Base-by-base conservation (phyloP, 2,329 filamentous ascomycete species). In the Verticillium tricorpus region DNA sequence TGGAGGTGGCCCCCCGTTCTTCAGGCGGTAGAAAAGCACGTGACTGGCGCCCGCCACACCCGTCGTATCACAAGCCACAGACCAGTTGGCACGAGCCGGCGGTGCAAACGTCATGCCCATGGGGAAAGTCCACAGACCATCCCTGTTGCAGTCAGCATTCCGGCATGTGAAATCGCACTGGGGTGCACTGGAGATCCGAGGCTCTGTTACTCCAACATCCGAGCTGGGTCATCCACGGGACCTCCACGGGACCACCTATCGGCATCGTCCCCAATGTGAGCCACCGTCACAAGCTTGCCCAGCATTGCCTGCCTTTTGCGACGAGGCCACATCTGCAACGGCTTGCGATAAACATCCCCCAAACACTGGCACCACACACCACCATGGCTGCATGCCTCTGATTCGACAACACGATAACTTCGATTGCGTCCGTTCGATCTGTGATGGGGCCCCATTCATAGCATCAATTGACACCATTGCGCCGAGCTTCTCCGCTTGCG, bases 361-460 rank as follows among this genome's bases (percentile, higher is more conserved):
- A 19, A 28, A 25, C 50, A 25, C 25, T 28, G 28, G 28, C 55
- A 34, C 11, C 34, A 54, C 34, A 54, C 34, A 54, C 28, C n/a
- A 25, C 25, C 45, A 50, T 50, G 45, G 45, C 19, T 22, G 19
- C 45, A 50, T 22, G n/a, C 45, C 45, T 50, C n/a, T 50, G 45
- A 50, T 50, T 50, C 58, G 28, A 59, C 28, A 28, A 54, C 58
- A 59, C 12, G 25, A 32, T 17, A 54, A n/a, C 25, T 32, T 40
- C 25, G 25, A 14, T 19, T 17, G 52, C 11, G 50, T 52, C 15
- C 55, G 17, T 45, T 39, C 55, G 22, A 39, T 52, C 59, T 45
- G 63, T 63, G 58, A 66, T 66, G 64, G 64, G 57, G 57, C 35
- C 59, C 61, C 45, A 57, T 37, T 60, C 52, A 58, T 63, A 66